Evolutionary conservation across 345 rosid genomes (phyloP).

Genomic region (Raphanus raphanistrum): DNA sequence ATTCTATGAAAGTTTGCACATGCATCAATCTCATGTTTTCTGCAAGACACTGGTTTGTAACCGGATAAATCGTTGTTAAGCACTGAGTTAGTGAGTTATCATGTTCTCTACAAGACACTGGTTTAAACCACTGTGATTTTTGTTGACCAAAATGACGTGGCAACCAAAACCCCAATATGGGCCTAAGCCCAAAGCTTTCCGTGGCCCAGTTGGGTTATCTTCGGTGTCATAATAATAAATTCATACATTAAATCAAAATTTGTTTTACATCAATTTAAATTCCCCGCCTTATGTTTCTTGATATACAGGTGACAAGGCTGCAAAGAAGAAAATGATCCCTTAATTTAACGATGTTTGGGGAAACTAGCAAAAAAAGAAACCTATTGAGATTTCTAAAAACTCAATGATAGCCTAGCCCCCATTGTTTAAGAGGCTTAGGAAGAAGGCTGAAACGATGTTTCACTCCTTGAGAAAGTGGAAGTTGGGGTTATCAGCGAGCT

Average conservation of each 20-base stretch:
- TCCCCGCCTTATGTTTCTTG: constrained; percentile 15
- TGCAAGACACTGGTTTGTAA: constrained; percentile 4
- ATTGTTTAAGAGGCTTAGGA: not conserved
- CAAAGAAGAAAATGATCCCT: not conserved
- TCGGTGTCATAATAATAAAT: not conserved
- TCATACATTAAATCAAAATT: not conserved
- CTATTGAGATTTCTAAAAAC: constrained; percentile 10
- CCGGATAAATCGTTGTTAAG: not conserved
- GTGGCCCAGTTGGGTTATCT: not conserved
- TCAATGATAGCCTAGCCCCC: not conserved
- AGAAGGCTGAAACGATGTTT: constrained; percentile 15
- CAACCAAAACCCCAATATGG: not conserved
- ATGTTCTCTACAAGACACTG: no score
- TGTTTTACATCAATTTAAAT: not conserved
- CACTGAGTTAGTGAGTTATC: not conserved
- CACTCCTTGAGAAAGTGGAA: constrained; percentile 75
- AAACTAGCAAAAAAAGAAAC: constrained; percentile 7
- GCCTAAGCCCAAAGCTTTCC: not conserved
- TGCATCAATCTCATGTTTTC: constrained; percentile 16
- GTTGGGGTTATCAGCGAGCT: constrained; percentile 67
- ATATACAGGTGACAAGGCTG: not conserved
- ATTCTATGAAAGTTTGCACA: not conserved
- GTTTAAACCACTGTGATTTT: not conserved
- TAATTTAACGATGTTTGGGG: not conserved
- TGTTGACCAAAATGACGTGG: constrained; percentile 18